These are phyloP conservation scores for Tremella mesenterica DNA, from an alignment of 768 basidiomycete species.

Conservation along the genomic window DNA sequence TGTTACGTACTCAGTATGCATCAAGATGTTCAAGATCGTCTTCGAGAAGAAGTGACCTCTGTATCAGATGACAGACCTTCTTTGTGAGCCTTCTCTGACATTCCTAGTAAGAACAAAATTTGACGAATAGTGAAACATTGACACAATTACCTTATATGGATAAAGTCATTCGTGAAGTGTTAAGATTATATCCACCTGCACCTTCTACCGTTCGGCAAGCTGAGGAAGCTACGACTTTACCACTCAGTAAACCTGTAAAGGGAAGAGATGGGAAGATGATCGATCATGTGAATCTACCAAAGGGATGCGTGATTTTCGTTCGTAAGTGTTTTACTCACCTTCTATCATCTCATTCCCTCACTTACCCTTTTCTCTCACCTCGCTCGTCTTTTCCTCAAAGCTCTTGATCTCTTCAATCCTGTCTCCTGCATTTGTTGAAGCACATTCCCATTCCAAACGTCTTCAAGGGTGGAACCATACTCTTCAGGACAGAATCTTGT, in stretches of 20 bases:
- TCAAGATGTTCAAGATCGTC: conserved; percentile 58
- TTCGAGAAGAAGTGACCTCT: conserved; percentile 58
- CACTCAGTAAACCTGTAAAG: conserved; percentile 33
- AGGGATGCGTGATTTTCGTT: conserved; percentile 37
- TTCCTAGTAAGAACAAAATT: background rate
- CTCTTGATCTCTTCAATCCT: too few species aligned
- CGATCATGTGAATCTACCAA: conserved; percentile 28
- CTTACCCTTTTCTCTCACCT: background rate
- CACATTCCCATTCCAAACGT: too few species aligned
- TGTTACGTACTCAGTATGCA: conserved; percentile 64
- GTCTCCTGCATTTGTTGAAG: too few species aligned
- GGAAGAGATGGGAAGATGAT: conserved; percentile 39
- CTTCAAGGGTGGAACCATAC: conserved; percentile 20
- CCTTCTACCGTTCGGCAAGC: conserved; percentile 32
- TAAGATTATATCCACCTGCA: conserved; percentile 34
- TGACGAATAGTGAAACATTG: conserved; percentile 52
- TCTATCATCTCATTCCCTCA: background rate
- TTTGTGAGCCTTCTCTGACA: conserved; percentile 25
- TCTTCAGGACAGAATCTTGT: conserved; percentile 11
- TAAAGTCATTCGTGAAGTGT: conserved; percentile 52
- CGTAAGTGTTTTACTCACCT: conserved; percentile 26
- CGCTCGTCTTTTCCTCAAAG: background rate
- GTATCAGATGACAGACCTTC: conserved; percentile 43
- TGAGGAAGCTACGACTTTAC: conserved; percentile 20
- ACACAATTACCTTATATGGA: conserved; percentile 62